phyloP scores from a whole-genome alignment of 306 rosid genomes.

The Castanea sativa region DNA sequence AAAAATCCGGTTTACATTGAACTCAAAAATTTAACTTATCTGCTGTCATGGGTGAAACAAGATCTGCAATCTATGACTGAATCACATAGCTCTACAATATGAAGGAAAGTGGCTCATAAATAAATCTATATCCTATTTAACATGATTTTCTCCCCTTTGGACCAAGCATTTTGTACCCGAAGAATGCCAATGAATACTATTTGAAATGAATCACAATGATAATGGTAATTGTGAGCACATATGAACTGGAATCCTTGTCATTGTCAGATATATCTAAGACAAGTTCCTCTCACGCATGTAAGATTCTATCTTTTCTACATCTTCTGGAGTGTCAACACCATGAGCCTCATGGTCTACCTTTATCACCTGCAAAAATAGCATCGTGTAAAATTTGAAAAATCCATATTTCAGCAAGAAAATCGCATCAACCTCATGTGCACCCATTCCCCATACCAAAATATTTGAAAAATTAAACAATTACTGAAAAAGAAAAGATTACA shows the following conservation, averaged over 20 bases:
- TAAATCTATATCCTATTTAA: no score
- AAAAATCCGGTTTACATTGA: no score
- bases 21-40: no score
- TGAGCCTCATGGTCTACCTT: constrained; percentile 94
- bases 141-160: not conserved
- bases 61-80: not conserved
- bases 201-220: no score
- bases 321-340: constrained; percentile 92
- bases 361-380: constrained; percentile 56
- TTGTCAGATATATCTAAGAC: constrained; percentile 35
- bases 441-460: not conserved
- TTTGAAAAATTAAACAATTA: not conserved
- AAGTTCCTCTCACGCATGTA: constrained; percentile 69
- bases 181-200: not conserved
- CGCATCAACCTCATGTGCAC: not conserved
- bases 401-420: not conserved
- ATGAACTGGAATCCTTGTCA: not conserved
- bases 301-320: constrained; percentile 79
- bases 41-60: no score
- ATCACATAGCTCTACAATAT: not conserved
- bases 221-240: no score
- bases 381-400: not conserved
- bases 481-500: not conserved
- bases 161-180: not conserved
- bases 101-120: no score